These are phyloP conservation scores for Oenanthe sinensis DNA, from an alignment of 129 eudicot genomes.

Conservation along the genomic window DNA sequence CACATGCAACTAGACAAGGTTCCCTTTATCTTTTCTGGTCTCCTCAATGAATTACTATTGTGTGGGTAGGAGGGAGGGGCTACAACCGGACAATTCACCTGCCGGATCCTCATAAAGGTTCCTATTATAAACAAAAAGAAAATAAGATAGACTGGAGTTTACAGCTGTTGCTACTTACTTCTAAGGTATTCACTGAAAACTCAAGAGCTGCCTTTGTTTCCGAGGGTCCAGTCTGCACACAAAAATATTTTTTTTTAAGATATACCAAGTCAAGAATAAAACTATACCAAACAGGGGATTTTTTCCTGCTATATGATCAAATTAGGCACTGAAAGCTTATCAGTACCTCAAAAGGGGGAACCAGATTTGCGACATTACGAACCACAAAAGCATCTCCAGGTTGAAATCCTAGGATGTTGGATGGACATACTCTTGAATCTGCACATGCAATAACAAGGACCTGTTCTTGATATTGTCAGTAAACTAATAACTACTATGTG, in stretches of 20 bases:
- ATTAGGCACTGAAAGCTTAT: not conserved
- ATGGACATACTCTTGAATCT: constrained; percentile 95
- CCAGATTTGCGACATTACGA: constrained; percentile 44
- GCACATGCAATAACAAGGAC: constrained; percentile 94
- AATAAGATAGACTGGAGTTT: not conserved
- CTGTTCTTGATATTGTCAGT: constrained; percentile 51
- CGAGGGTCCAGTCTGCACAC: constrained; percentile 73
- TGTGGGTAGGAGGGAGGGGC: not conserved
- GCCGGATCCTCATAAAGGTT: not conserved
- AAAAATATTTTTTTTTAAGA: constrained; percentile 1
- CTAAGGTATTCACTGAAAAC: constrained; percentile 74
- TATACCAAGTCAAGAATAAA: not conserved
- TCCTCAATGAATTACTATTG: not conserved
- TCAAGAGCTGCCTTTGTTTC: constrained; percentile 97
- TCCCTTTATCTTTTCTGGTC: not conserved
- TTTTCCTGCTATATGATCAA: not conserved
- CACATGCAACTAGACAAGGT: not conserved
- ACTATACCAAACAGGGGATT: not conserved
- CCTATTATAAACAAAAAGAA: not conserved
- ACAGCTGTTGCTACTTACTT: constrained; percentile 35
- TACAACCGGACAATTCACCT: not conserved
- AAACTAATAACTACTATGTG: constrained; percentile 9
- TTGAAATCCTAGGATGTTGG: constrained; percentile 56
- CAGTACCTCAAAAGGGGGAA: constrained; percentile 51
- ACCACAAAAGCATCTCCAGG: constrained; percentile 59